Evolutionary conservation across 257 asterid species (phyloP).

Genomic region (Nicotiana obtusifolia): DNA sequence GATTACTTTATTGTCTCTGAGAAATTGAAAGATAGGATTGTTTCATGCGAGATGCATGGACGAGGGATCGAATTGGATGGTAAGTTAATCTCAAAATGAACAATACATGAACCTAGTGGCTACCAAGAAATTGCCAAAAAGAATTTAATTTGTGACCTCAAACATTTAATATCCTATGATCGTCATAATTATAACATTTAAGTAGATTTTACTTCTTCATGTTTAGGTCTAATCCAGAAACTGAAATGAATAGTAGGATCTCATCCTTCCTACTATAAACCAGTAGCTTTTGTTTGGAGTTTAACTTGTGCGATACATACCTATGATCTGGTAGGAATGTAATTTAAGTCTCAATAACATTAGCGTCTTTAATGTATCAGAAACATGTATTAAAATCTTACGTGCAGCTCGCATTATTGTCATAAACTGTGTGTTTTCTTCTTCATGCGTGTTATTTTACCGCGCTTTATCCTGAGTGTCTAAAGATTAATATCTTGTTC

Average conservation of each 20-base stretch:
- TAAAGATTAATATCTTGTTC: neutral
- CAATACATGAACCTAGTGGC: neutral
- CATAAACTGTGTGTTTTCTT: neutral
- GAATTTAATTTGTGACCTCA: neutral
- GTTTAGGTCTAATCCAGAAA: neutral
- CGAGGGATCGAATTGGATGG: constrained; percentile 80
- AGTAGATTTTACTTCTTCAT: neutral
- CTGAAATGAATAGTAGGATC: neutral
- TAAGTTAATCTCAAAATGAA: constrained; percentile 15
- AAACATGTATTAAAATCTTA: neutral
- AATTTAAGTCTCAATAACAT: neutral
- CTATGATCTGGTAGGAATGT: neutral
- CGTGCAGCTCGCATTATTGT: neutral
- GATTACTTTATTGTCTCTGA: constrained; percentile 80
- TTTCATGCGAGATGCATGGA: constrained; percentile 76
- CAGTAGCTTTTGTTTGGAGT: neutral
- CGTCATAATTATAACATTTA: neutral
- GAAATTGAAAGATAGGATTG: constrained; percentile 57
- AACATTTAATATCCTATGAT: neutral
- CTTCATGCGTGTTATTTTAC: neutral
- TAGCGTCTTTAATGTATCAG: neutral
- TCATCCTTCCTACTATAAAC: neutral
- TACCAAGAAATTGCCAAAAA: neutral
- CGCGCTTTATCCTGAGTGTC: neutral
- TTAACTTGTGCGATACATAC: neutral